phyloP scores from a whole-genome alignment of 2,329 filamentous ascomycete species.

The Ophiostoma sp. region DNA sequence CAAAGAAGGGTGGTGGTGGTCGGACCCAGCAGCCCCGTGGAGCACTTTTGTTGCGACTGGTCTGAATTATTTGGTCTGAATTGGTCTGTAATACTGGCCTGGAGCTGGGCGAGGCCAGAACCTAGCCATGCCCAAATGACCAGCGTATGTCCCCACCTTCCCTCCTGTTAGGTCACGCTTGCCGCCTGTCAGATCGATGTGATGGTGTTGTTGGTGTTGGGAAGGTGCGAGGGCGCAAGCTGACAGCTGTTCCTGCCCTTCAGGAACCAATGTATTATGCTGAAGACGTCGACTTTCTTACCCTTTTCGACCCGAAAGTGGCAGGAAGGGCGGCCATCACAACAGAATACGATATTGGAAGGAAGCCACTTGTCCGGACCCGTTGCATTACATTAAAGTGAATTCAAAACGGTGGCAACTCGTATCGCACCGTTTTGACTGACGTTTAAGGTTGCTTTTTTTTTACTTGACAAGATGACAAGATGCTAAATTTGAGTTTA shows the following conservation, averaged over 20 bases:
- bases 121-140: neutral
- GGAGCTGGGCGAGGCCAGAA: neutral
- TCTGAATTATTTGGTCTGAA: neutral
- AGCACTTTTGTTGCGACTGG: neutral
- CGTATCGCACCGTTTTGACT: neutral
- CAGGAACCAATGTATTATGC: neutral
- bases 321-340: neutral
- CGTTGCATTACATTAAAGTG: neutral
- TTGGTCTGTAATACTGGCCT: neutral
- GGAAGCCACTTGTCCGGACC: neutral
- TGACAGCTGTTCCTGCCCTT: slow-evolving; percentile 2
- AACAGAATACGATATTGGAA: neutral
- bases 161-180: slow-evolving; percentile 7
- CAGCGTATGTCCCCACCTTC: slow-evolving; percentile 1
- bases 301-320: neutral
- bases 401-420: neutral
- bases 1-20: neutral
- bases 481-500: neutral
- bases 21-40: slow-evolving; percentile 8
- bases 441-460: neutral
- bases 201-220: neutral
- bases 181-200: neutral
- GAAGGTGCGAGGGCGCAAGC: neutral
- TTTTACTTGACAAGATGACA: neutral
- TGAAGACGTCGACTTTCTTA: neutral